Percentiles rank a stretch among this genome's conserved stretches.
Evolutionary conservation across 805 yeast genomes (phyloP).

Genomic region (Sugiyamaella lignohabitans): DNA sequence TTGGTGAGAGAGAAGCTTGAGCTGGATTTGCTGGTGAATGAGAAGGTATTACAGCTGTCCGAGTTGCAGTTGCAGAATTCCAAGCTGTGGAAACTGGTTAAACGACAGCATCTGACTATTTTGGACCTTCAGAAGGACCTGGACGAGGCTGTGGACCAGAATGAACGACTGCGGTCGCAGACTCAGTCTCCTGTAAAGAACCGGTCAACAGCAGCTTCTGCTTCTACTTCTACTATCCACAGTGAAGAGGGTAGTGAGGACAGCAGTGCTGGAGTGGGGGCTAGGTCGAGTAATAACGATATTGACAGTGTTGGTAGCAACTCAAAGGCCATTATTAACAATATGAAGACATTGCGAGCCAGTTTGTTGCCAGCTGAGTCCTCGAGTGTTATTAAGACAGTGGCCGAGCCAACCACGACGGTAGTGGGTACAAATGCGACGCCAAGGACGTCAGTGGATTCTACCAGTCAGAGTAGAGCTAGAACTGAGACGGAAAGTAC

Average conservation of each 20-base stretch:
- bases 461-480: too few species aligned
- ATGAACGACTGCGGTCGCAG: conserved; percentile 8
- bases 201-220: not conserved
- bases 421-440: not conserved
- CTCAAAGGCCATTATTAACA: too few species aligned
- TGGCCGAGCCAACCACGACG: not conserved
- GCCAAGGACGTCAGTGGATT: not conserved
- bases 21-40: conserved; percentile 15
- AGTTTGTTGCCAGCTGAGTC: too few species aligned
- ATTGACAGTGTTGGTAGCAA: not conserved
- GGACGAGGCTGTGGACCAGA: conserved; percentile 15
- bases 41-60: conserved; percentile 17
- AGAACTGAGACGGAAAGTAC: too few species aligned
- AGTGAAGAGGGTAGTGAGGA: not conserved
- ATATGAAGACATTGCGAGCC: not conserved
- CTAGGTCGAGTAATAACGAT: not conserved
- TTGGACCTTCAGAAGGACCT: conserved; percentile 21
- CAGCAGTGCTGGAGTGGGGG: too few species aligned
- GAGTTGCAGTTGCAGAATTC: conserved; percentile 20
- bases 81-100: conserved; percentile 23
- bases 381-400: not conserved
- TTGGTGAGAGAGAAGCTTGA: conserved; percentile 3
- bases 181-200: not conserved
- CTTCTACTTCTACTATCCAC: not conserved
- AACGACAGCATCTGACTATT: conserved; percentile 22